These are phyloP conservation scores for Malassezia equina DNA, from an alignment of 1,284 basidiomycete species.

Conservation along the genomic window DNA sequence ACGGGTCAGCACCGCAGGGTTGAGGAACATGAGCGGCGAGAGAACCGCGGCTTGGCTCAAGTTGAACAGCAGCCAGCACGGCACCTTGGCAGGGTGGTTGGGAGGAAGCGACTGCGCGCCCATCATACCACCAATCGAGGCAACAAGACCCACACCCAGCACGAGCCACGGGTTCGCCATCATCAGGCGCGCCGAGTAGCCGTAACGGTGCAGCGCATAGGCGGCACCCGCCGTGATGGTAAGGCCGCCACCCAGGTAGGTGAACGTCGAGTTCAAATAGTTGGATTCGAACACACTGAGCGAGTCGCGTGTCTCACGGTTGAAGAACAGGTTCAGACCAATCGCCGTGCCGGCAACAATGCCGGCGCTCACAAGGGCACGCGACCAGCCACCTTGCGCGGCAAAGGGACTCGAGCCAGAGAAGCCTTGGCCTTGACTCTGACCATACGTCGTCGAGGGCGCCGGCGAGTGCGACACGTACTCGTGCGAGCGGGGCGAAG, in stretches of 20 bases:
- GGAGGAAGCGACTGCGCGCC: constrained; percentile 43
- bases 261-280: constrained; percentile 72
- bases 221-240: constrained; percentile 67
- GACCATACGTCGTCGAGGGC: background rate
- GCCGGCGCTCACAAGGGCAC: constrained; percentile 34
- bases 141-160: constrained; percentile 64
- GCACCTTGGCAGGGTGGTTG: constrained; percentile 47
- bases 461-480: background rate
- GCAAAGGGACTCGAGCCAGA: background rate
- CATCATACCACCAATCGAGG: constrained; percentile 49
- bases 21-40: constrained; percentile 63
- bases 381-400: constrained; percentile 31
- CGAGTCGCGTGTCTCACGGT: constrained; percentile 37
- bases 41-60: constrained; percentile 69
- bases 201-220: constrained; percentile 64
- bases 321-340: constrained; percentile 43
- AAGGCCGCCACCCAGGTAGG: constrained; percentile 72
- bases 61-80: constrained; percentile 59
- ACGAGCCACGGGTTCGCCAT: constrained; percentile 73
- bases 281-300: constrained; percentile 25
- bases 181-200: constrained; percentile 69
- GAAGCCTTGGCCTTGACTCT: background rate
- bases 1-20: constrained; percentile 72
- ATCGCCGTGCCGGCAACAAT: constrained; percentile 42
- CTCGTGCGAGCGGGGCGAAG: background rate